Conservation (phyloP, 345 rosid genomes). For the Passiflora organensis region DNA sequence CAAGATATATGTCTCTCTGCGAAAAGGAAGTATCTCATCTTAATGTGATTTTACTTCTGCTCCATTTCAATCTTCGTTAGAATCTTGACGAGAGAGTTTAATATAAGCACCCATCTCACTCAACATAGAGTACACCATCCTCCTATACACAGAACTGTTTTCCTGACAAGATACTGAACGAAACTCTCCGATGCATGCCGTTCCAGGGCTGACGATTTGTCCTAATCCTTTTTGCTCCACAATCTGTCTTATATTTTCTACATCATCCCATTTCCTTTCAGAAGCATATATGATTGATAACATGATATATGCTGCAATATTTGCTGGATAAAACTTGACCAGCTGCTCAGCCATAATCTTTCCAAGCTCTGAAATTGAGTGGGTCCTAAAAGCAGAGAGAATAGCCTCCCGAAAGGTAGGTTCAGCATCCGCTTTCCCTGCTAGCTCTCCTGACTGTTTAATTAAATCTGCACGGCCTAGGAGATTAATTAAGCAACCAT, state of each 20-base stretch:
- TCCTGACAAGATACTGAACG: constrained; percentile 2
- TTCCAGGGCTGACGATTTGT: constrained; percentile 18
- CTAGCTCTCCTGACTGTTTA: constrained; percentile 34
- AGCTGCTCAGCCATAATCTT: constrained; percentile 44
- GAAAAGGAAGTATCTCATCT: too few relatives aligned
- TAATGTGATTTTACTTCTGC: not conserved
- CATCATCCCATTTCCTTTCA: constrained; percentile 49
- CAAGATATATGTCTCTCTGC: too few relatives aligned
- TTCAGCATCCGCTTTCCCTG: constrained; percentile 21
- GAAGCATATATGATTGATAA: constrained; percentile 45
- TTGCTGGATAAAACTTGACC: constrained; percentile 39
- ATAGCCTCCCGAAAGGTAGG: constrained; percentile 34
- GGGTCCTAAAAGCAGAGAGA: constrained; percentile 36
- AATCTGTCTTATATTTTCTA: constrained; percentile 42
- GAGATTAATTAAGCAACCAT: constrained; percentile 58
- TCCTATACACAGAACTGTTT: constrained; percentile 23
- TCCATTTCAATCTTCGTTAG: not conserved
- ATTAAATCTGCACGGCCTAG: constrained; percentile 44
- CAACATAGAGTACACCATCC: constrained; percentile 42
- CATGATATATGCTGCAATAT: constrained; percentile 44
- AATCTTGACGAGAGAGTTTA: constrained; percentile 22
- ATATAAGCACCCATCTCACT: constrained; percentile 38
- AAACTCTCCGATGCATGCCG: constrained; percentile 13
- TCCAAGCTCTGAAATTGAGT: constrained; percentile 34
- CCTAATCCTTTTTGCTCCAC: constrained; percentile 35